Conservation (phyloP, 1,284 basidiomycete genomes). For the Exobasidium rhododendri region DNA sequence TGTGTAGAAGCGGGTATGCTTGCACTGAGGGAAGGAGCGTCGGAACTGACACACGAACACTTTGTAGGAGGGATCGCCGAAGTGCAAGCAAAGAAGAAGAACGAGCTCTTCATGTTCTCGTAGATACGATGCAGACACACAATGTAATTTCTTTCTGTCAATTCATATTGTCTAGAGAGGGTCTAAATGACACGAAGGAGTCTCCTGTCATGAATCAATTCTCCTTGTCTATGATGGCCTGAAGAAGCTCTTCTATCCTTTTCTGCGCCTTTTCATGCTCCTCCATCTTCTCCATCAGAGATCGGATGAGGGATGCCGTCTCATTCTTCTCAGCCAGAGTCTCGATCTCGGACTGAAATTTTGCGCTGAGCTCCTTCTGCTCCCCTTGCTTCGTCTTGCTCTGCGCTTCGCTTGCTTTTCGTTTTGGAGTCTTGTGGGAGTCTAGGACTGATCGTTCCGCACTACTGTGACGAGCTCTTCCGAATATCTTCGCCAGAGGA, state of each 20-base stretch:
- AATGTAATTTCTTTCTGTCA: no score
- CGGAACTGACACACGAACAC: slow-evolving; percentile 56
- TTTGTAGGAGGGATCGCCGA: slow-evolving; percentile 54
- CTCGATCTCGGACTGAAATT: background rate
- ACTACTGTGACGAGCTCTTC: background rate
- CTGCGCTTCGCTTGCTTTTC: background rate
- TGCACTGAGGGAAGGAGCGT: slow-evolving; percentile 85
- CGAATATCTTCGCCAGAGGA: background rate
- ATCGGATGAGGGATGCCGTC: background rate
- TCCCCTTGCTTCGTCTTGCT: background rate
- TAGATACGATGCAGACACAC: slow-evolving; percentile 1
- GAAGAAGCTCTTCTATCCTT: slow-evolving; percentile 1
- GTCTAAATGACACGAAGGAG: no score
- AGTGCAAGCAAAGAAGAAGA: slow-evolving; percentile 54
- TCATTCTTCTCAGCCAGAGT: background rate
- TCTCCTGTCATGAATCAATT: no score
- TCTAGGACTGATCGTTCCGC: background rate
- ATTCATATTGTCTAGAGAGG: no score
- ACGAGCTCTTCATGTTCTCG: slow-evolving; percentile 13
- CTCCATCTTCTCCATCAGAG: slow-evolving; percentile 1
- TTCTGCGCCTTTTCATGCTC: slow-evolving; percentile 9
- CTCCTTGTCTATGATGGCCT: background rate
- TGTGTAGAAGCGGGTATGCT: slow-evolving; percentile 98
- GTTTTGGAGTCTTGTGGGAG: background rate
- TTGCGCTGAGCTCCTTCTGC: background rate